These are phyloP conservation scores for Aspergillus udagawae DNA, from an alignment of 2,329 filamentous ascomycete species.

Conservation along the genomic window DNA sequence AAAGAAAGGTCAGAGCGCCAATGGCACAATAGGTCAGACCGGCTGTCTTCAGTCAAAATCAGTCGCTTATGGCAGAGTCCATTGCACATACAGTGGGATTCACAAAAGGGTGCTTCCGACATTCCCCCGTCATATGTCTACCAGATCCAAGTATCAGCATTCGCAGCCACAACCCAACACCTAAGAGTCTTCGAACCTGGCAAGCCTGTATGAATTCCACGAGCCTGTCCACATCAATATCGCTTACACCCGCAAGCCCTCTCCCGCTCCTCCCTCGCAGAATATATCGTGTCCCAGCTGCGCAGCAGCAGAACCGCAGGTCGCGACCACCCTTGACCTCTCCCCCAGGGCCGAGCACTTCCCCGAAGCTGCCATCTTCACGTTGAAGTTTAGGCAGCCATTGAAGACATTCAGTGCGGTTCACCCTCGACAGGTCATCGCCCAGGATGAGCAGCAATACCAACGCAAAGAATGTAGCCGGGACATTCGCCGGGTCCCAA, in stretches of 20 bases:
- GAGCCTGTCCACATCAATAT: slow-evolving; percentile 70
- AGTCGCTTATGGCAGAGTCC: slow-evolving; percentile 1
- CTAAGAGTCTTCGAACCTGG: slow-evolving; percentile 42
- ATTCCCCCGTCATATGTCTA: slow-evolving; percentile 83
- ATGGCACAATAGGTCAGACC: slow-evolving; percentile 91
- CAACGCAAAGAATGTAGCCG: slow-evolving; percentile 86
- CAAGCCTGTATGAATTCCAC: slow-evolving; percentile 66
- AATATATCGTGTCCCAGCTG: slow-evolving; percentile 76
- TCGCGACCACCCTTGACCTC: slow-evolving; percentile 74
- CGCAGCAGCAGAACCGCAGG: slow-evolving; percentile 83
- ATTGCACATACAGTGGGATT: slow-evolving; percentile 67
- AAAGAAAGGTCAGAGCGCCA: slow-evolving; percentile 71
- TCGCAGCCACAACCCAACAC: slow-evolving; percentile 4
- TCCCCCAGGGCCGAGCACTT: slow-evolving; percentile 62
- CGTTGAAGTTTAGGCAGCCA: slow-evolving; percentile 79
- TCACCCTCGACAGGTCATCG: slow-evolving; percentile 62
- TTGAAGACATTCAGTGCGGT: slow-evolving; percentile 60
- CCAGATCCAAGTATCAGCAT: slow-evolving; percentile 19
- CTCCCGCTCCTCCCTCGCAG: slow-evolving; percentile 61
- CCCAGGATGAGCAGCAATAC: slow-evolving; percentile 65
- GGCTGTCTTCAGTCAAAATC: slow-evolving; percentile 47
- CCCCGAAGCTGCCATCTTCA: slow-evolving; percentile 84
- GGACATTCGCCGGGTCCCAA: slow-evolving; percentile 76
- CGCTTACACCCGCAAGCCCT: slow-evolving; percentile 55
- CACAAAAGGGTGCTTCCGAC: slow-evolving; percentile 70